phyloP scores from a whole-genome alignment of 139 green algal genomes.

The Klebsormidium nitens region DNA sequence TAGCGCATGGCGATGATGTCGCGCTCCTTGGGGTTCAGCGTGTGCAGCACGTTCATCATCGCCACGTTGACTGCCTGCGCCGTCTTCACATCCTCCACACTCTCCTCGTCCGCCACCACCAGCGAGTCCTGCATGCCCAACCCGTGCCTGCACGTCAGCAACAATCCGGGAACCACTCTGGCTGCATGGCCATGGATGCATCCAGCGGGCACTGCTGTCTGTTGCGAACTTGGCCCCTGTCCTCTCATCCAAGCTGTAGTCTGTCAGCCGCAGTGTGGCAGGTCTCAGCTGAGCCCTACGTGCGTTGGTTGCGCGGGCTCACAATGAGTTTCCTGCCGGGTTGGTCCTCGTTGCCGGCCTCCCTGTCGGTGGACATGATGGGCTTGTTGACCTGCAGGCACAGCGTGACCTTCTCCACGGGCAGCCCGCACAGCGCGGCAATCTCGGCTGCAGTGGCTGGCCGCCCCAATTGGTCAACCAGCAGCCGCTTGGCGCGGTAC shows the following conservation, averaged over 20 bases:
- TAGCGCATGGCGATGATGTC: slow-evolving; percentile 83
- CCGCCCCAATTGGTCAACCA: slow-evolving; percentile 24
- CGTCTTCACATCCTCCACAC: slow-evolving; percentile 17
- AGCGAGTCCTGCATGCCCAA: slow-evolving; percentile 3
- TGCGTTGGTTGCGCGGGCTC: too few relatives aligned
- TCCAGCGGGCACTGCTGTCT: too few relatives aligned
- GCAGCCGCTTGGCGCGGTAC: slow-evolving; percentile 35
- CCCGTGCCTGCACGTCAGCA: too few relatives aligned
- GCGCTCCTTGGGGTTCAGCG: slow-evolving; percentile 69
- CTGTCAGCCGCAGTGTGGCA: too few relatives aligned
- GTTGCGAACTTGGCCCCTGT: too few relatives aligned
- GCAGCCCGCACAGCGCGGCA: slow-evolving; percentile 47
- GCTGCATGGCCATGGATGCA: too few relatives aligned
- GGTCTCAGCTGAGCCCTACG: too few relatives aligned
- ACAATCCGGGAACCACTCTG: too few relatives aligned
- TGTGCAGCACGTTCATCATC: slow-evolving; percentile 48
- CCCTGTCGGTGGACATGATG: slow-evolving; percentile 43
- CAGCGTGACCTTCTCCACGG: slow-evolving; percentile 49
- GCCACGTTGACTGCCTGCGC: slow-evolving; percentile 22
- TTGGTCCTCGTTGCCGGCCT: slow-evolving; percentile 32
- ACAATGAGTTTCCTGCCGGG: slow-evolving; percentile 43
- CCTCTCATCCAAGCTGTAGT: too few relatives aligned
- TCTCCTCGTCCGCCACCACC: slow-evolving; percentile 15
- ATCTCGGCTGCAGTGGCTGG: slow-evolving; percentile 37
- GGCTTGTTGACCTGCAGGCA: slow-evolving; percentile 30